Percentiles rank a stretch among this genome's conserved stretches.
phyloP scores from a whole-genome alignment of 805 yeast genomes.

The Ogataea parapolymorpha region DNA sequence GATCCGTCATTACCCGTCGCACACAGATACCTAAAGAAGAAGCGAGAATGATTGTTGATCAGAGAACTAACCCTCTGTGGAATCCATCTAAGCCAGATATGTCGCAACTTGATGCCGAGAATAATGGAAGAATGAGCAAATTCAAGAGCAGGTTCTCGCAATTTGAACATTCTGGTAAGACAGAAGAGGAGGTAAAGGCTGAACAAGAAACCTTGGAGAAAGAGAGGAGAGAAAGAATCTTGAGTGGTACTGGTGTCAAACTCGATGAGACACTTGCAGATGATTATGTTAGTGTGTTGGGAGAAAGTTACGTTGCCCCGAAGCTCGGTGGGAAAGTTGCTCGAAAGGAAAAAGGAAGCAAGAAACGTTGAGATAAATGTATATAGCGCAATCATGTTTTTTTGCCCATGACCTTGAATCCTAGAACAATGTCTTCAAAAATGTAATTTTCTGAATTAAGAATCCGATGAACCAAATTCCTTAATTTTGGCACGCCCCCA shows the following conservation, averaged over 20 bases:
- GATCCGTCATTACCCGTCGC: slow-evolving; percentile 79
- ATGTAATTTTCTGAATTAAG: slow-evolving; percentile 38
- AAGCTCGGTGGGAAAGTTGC: slow-evolving; percentile 37
- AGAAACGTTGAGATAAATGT: slow-evolving; percentile 18
- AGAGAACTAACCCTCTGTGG: slow-evolving; percentile 84
- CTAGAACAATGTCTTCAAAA: slow-evolving; percentile 46
- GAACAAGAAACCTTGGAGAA: slow-evolving; percentile 26
- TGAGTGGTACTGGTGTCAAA: slow-evolving; percentile 28
- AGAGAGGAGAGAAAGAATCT: slow-evolving; percentile 29
- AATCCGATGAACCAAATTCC: slow-evolving; percentile 38
- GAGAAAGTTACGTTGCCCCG: slow-evolving; percentile 37
- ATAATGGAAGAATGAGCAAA: slow-evolving; percentile 75
- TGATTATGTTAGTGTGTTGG: slow-evolving; percentile 58
- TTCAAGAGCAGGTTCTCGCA: slow-evolving; percentile 65
- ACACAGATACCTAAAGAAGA: slow-evolving; percentile 89
- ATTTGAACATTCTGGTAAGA: slow-evolving; percentile 39
- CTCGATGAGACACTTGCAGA: slow-evolving; percentile 20
- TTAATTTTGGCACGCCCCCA: slow-evolving; percentile 52
- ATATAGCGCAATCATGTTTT: slow-evolving; percentile 3
- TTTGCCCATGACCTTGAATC: slow-evolving; percentile 25
- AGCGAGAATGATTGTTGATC: slow-evolving; percentile 80
- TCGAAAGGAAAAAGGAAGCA: slow-evolving; percentile 28
- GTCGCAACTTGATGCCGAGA: slow-evolving; percentile 70
- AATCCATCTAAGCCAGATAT: slow-evolving; percentile 81
- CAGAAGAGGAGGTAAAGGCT: slow-evolving; percentile 27